Base-by-base conservation (phyloP, 2,329 filamentous ascomycete species). In the Exophiala alcalophila region DNA sequence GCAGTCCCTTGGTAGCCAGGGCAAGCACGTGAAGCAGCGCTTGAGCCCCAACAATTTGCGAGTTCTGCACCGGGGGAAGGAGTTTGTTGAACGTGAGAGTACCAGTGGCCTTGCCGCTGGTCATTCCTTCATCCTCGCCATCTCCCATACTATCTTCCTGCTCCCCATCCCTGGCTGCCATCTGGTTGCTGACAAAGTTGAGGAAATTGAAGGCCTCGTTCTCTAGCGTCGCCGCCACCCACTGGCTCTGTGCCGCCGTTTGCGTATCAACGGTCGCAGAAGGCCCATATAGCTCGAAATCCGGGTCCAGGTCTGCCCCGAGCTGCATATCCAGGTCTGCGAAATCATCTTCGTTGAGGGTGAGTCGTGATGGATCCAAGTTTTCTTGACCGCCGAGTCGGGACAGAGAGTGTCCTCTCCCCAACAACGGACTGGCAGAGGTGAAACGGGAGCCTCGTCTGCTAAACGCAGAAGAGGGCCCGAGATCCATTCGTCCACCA, bases 21-120 rank as follows among this genome's bases (percentile, higher is more conserved):
- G 76, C 72, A 10, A 94, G 73, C 2, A 86, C 72, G 60, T 92
- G 85, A 65, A 84, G 78, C 59, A 87, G 83, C 0, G 81, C 86
- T 61, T 89, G 84, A 2, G 84, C 81, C 6, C 83, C 85, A 9
- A 87, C 80, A 20, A 77, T 67, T 24, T 70, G 73, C 28, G 61
- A 69, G 20, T 76, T 78, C 28, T 70, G 64, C 7, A 59, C 58
- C 0, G 79, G 74, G n/a, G 77, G 71, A 30, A 92, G 77, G 7
- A 95, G 65, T 34, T 79, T 68, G 31, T 83, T 78, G 58, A 96
- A 94, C 0, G 73, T 67, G 16, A 50, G 42, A 14, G 32, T 51
- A 21, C 44, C 36, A 8, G 20, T 30, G 12, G 26, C 15, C 8
- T 27, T 50, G 9, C 14, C 30, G 11, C 4, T 16, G 1, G 40